Evolutionary conservation across 805 yeast species (phyloP).

Genomic region (Saturnispora kantuleensis): DNA sequence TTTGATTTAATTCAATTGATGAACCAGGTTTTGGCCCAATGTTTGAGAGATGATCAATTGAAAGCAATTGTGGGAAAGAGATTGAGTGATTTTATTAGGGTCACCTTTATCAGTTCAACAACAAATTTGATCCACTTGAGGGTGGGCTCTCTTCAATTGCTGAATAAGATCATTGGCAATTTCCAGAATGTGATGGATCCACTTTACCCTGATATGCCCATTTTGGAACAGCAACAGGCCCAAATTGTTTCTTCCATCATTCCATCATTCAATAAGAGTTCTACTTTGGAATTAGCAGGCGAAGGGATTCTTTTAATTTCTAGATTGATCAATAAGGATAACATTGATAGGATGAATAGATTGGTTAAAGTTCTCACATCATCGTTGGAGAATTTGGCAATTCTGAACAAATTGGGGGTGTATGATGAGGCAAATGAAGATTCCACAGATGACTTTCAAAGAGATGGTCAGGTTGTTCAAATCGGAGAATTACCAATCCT

Average conservation of each 20-base stretch:
- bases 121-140: slow-evolving; percentile 54
- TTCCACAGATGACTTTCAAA: slow-evolving; percentile 12
- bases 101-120: slow-evolving; percentile 76
- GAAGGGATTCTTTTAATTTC: slow-evolving; percentile 74
- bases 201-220: slow-evolving; percentile 55
- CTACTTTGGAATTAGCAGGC: slow-evolving; percentile 64
- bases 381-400: slow-evolving; percentile 50
- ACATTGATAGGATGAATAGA: slow-evolving; percentile 39
- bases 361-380: slow-evolving; percentile 55
- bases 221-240: slow-evolving; percentile 89
- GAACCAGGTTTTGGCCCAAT: slow-evolving; percentile 32
- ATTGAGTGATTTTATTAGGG: slow-evolving; percentile 58
- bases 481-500: slow-evolving; percentile 47
- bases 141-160: slow-evolving; percentile 52
- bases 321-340: slow-evolving; percentile 54
- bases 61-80: slow-evolving; percentile 33
- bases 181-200: slow-evolving; percentile 63
- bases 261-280: slow-evolving; percentile 71
- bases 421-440: not conserved
- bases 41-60: slow-evolving; percentile 31
- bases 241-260: slow-evolving; percentile 83
- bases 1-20: slow-evolving; percentile 37
- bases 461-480: slow-evolving; percentile 30
- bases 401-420: slow-evolving; percentile 15
- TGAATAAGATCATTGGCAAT: slow-evolving; percentile 51